Evolutionary conservation across 2,329 filamentous ascomycete species (phyloP), one percentile per base, ranked within the genome.

Genomic region (Domatiomyces globalis): DNA sequence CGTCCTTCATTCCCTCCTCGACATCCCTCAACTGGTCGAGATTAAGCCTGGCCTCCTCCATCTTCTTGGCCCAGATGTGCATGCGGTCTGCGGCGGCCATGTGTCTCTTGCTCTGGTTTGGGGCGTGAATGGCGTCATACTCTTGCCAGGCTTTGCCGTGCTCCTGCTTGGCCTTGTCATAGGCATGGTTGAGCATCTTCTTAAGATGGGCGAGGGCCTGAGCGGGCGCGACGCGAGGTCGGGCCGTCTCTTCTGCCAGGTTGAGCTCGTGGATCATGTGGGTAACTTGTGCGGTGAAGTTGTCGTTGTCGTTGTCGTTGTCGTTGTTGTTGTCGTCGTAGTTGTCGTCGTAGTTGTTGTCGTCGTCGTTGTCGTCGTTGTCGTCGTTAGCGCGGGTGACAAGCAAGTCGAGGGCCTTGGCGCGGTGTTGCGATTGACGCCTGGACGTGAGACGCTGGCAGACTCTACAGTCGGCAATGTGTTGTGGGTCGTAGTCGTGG

Each of bases 161-260:
- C 60, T 83, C 76, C 58, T 84, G 74, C 66, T 85, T 84, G 49
- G 94, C 69, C 63, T 94, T 85, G 10, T 76, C 75, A 45, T 89
- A 76, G 65, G 95, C 88, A 63, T 94, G 87, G 59, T 86, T 75
- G 2, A 94, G 71, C 6, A 81, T 77, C 67, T 94, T 92, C 65
- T 94, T 82, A 19, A 94, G 85, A n/a, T 82, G 79, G 6, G 85
- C 84, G 20, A 95, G 77, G 8, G 87, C 87, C 44, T 82, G 69
- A 4, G 77, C 80, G 0, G 87, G 87, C 1, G 79, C 71, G 62
- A 86, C 82, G 1, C 82, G 75, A 5, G 72, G 79, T 0, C 79
- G 77, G 46, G 81, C 63, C 0, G 79, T 83, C 0, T 75, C 75
- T 49, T 80, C 76, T n/a, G 74, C 71, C 47, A 78, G 73, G 45